Evolutionary conservation across 352 stramenopile species (phyloP).

Genomic region (Phytophthora cryptogea): DNA sequence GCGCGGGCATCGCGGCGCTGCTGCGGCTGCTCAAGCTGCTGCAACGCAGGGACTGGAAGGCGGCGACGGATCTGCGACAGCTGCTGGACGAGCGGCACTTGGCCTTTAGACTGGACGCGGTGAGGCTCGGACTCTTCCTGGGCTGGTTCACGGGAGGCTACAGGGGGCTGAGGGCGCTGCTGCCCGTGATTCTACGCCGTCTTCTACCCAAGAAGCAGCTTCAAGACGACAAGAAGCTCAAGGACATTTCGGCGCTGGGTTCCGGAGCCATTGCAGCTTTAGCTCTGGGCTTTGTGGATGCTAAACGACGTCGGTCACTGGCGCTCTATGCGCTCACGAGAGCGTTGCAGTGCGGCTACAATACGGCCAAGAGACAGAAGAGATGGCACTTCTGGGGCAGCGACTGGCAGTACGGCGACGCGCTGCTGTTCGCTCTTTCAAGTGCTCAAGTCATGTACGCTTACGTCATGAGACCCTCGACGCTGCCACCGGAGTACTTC

Average conservation of each 20-base stretch:
- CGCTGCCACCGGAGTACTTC: conserved; percentile 80
- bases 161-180: conserved; percentile 54
- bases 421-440: conserved; percentile 78
- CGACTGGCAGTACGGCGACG: conserved; percentile 80
- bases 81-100: conserved; percentile 81
- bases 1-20: conserved; percentile 74
- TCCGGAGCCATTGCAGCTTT: conserved; percentile 67
- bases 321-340: conserved; percentile 85
- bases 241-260: conserved; percentile 55
- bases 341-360: conserved; percentile 85
- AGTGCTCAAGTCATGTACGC: conserved; percentile 88
- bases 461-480: conserved; percentile 78
- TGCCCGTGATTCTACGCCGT: conserved; percentile 51
- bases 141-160: conserved; percentile 87
- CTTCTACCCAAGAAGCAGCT: conserved; percentile 26
- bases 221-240: conserved; percentile 32
- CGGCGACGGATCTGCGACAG: conserved; percentile 53
- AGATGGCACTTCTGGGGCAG: conserved; percentile 91
- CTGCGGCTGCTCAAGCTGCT: conserved; percentile 74
- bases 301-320: conserved; percentile 70
- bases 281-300: conserved; percentile 69
- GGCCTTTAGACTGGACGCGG: conserved; percentile 80
- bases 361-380: conserved; percentile 75
- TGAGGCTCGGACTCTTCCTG: conserved; percentile 86
- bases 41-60: conserved; percentile 56